Evolutionary conservation across 106 monocot genomes (phyloP), one percentile per base, ranked within the genome.

Genomic region (Hemerocallis citrina): DNA sequence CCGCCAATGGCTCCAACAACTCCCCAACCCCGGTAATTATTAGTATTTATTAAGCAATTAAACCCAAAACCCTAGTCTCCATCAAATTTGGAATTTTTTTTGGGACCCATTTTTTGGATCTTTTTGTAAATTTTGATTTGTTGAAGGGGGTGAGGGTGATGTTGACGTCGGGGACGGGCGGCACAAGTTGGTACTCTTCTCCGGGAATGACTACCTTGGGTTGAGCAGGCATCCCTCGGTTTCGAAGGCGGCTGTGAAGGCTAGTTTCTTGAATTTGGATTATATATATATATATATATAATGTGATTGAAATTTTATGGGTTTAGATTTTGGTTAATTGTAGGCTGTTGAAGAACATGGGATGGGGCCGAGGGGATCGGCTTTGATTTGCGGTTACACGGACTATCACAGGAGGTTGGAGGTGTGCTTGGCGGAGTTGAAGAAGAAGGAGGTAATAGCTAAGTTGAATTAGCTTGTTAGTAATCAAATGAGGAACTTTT

Each of bases 171-270:
- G 38, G 13, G 60, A 35, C 47, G 25, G 7, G 58, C 43, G 34
- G 4, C 47, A 59, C 33, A 91, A 84, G 76, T 20, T 90, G 78
- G 56, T 96, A 15, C 75, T 96, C 17, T 96, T 96, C 68, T 96
- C 95, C 0, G 90, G 95, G 22, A 96, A 96, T 38, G 95, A 96
- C 60, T 96, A 96, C 47, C 45, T 90, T 40, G 95, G 90, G 3
- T 36, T 96, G 44, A 87, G 87, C 70, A 63, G 81, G 55, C 95
- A 96, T 63, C 90, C 95, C 2, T 39, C 83, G 0, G 71, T 96
- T 23, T 57, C 76, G 2, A 68, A 58, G 41, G 90, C 90, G 9
- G 77, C 79, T 12, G 71, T 76, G 5, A 71, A 77, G 86, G 95
- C 81, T 11, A 35, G 27, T 63, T 13, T 5, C 3, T 54, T 59